A percentile compares a stretch with the other conserved stretches of the same genome.
These are phyloP conservation scores for Prunus fruticosa DNA, from an alignment of 306 rosid genomes.

Conservation along the genomic window DNA sequence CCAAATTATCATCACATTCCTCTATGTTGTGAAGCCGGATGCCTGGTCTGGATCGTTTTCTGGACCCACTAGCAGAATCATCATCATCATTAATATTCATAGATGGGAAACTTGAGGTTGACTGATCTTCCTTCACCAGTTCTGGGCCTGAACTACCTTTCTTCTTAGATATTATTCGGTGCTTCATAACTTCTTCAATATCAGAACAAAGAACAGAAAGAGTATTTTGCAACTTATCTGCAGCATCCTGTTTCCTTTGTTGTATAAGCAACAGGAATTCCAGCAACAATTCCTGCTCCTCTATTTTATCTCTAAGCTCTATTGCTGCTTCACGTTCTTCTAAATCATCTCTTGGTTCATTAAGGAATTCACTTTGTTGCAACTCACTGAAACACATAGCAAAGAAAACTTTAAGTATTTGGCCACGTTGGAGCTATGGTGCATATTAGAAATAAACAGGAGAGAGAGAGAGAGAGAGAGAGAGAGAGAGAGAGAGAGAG, in stretches of 20 bases:
- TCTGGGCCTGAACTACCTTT: conserved; percentile 43
- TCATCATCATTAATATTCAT: conserved; percentile 45
- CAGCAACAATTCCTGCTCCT: conserved; percentile 80
- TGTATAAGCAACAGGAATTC: conserved; percentile 78
- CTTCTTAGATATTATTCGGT: conserved; percentile 57
- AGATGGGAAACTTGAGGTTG: conserved; percentile 61
- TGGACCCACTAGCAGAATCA: conserved; percentile 61
- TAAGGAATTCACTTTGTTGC: conserved; percentile 79
- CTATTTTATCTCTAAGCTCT: conserved; percentile 74
- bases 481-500: no score
- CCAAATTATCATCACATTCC: conserved; percentile 60
- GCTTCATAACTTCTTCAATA: conserved; percentile 78
- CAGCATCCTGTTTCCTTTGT: conserved; percentile 74
- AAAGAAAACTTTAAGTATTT: conserved; percentile 22
- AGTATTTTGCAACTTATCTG: conserved; percentile 76
- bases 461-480: no score
- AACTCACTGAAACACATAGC: conserved; percentile 65
- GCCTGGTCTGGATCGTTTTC: conserved; percentile 75
- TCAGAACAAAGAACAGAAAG: conserved; percentile 81
- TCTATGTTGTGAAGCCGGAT: conserved; percentile 34
- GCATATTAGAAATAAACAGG: neutral
- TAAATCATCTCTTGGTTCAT: conserved; percentile 70
- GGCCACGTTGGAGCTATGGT: neutral
- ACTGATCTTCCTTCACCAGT: conserved; percentile 40
- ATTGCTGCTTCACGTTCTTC: conserved; percentile 87